phyloP scores from a whole-genome alignment of 2,329 filamentous ascomycete genomes.

The Aspergillus pseudonomiae region DNA sequence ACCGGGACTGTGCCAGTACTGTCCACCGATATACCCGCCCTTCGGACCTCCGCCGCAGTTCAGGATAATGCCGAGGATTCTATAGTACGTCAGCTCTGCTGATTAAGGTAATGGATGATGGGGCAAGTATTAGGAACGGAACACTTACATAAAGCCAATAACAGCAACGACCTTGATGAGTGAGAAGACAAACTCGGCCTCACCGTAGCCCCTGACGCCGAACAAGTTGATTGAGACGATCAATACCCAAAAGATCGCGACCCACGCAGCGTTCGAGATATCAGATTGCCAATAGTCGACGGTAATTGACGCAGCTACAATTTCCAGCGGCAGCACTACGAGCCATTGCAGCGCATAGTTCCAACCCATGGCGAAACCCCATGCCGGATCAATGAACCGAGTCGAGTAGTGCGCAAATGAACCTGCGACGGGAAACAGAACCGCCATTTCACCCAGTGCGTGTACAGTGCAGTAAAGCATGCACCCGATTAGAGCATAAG shows the following conservation, averaged over 20 bases:
- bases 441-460: constrained; percentile 86
- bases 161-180: constrained; percentile 84
- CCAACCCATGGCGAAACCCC: constrained; percentile 96
- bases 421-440: constrained; percentile 86
- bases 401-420: constrained; percentile 93
- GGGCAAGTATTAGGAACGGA: not conserved
- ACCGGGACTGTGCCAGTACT: constrained; percentile 78
- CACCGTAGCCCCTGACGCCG: constrained; percentile 84
- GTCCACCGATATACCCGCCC: constrained; percentile 77
- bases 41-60: constrained; percentile 78
- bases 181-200: constrained; percentile 86
- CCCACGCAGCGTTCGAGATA: constrained; percentile 73
- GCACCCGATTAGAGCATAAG: constrained; percentile 75
- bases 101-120: constrained; percentile 3
- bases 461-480: constrained; percentile 95
- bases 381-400: constrained; percentile 88
- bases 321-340: constrained; percentile 78
- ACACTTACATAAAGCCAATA: constrained; percentile 78
- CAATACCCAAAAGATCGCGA: constrained; percentile 75
- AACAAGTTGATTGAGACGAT: constrained; percentile 86
- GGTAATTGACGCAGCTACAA: constrained; percentile 83
- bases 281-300: constrained; percentile 75
- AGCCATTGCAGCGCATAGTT: constrained; percentile 92
- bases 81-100: constrained; percentile 38
- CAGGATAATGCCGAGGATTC: constrained; percentile 81